These are phyloP conservation scores for Mycena chlorophos DNA, from an alignment of 768 basidiomycete genomes.

Conservation along the genomic window DNA sequence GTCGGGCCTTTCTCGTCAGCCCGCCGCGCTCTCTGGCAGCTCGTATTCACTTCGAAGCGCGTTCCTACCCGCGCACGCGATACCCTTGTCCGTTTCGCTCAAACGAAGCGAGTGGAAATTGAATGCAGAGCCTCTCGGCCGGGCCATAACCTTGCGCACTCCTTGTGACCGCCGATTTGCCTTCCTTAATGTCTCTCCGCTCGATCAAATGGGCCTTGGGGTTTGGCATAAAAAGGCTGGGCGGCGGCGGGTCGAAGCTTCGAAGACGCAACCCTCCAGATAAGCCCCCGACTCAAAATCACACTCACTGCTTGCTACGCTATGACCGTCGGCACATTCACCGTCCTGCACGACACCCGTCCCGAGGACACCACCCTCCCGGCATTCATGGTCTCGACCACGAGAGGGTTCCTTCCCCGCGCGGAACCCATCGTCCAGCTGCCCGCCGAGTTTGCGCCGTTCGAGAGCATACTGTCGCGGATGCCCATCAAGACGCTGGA, in stretches of 20 bases:
- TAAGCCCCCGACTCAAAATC: not conserved
- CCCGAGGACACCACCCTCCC: slow-evolving; percentile 20
- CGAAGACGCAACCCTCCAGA: not conserved
- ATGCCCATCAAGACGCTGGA: slow-evolving; percentile 33
- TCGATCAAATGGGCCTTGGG: no score
- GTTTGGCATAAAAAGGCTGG: no score
- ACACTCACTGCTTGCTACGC: not conserved
- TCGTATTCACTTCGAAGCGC: not conserved
- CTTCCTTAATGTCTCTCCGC: no score
- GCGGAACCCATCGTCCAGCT: slow-evolving; percentile 29
- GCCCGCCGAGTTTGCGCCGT: slow-evolving; percentile 26
- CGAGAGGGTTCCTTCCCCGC: slow-evolving; percentile 27
- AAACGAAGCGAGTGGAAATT: no score
- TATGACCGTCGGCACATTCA: slow-evolving; percentile 18
- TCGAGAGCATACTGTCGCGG: slow-evolving; percentile 30
- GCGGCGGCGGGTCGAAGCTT: not conserved
- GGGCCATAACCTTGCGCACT: no score
- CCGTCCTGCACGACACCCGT: slow-evolving; percentile 18
- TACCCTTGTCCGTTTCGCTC: not conserved
- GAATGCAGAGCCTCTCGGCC: no score
- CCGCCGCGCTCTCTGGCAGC: not conserved
- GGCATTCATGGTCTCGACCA: slow-evolving; percentile 27
- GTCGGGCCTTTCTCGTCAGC: not conserved
- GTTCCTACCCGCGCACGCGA: not conserved
- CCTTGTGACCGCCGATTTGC: no score